phyloP scores from a whole-genome alignment of 768 basidiomycete genomes.

The Psilocybe cubensis region DNA sequence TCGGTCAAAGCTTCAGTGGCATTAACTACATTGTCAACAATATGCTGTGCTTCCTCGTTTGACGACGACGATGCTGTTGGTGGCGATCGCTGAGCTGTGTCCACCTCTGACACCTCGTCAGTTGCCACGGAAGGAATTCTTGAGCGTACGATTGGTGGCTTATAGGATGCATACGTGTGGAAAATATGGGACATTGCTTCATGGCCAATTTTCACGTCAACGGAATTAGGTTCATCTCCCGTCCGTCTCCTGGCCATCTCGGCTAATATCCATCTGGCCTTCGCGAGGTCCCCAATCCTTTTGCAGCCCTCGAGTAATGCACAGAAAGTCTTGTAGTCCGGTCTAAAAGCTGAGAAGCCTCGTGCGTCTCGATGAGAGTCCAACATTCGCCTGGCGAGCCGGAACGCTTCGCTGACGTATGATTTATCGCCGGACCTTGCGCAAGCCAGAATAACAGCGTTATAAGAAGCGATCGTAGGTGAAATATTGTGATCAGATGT shows the following conservation, averaged over 20 bases:
- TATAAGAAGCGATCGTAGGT: conserved; percentile 75
- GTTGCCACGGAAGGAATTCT: conserved; percentile 46
- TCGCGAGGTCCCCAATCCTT: conserved; percentile 78
- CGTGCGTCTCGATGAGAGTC: conserved; percentile 72
- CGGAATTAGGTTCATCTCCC: conserved; percentile 22
- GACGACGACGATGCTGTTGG: background rate
- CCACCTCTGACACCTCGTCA: conserved; percentile 3
- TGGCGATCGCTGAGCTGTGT: background rate
- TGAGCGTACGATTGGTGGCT: conserved; percentile 64
- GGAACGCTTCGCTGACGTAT: conserved; percentile 82
- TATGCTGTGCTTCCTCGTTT: background rate
- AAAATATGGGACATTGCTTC: conserved; percentile 83
- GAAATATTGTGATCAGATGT: conserved; percentile 64
- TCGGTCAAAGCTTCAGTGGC: conserved; percentile 1
- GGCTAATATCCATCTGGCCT: conserved; percentile 89
- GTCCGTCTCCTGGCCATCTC: conserved; percentile 64
- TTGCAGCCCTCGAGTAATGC: conserved; percentile 92
- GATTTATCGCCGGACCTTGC: conserved; percentile 62
- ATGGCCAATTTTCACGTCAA: conserved; percentile 51
- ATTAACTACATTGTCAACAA: background rate
- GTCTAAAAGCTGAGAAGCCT: conserved; percentile 57
- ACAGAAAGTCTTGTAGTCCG: conserved; percentile 71
- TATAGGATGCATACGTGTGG: conserved; percentile 84
- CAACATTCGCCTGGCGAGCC: conserved; percentile 86
- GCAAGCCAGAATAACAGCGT: conserved; percentile 82